Percentiles rank a stretch among this genome's conserved stretches.
These are phyloP conservation scores for Boletus sp. DNA, from an alignment of 1,284 basidiomycete genomes.

Conservation along the genomic window DNA sequence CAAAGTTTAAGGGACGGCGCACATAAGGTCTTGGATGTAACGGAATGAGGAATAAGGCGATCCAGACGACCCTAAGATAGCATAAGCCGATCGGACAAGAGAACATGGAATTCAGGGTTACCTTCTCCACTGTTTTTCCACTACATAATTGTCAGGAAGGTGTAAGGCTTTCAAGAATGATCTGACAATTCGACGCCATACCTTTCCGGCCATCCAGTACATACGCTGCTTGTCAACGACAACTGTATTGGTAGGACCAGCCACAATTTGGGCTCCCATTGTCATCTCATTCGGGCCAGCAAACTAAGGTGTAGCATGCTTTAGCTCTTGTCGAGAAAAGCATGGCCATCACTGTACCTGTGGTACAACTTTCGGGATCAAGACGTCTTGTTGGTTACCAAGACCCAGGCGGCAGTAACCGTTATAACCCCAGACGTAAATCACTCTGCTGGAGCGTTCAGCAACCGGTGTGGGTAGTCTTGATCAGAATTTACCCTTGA, in stretches of 20 bases:
- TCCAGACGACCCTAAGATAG: constrained; percentile 60
- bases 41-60: constrained; percentile 82
- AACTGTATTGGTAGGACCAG: constrained; percentile 80
- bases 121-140: constrained; percentile 95
- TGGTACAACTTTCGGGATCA: constrained; percentile 74
- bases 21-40: constrained; percentile 79
- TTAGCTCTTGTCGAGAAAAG: constrained; percentile 1
- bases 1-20: constrained; percentile 19
- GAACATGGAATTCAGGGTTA: constrained; percentile 20
- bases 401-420: constrained; percentile 79
- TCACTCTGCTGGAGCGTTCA: constrained; percentile 38
- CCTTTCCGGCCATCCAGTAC: constrained; percentile 84
- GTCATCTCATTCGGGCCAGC: constrained; percentile 63
- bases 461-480: background rate
- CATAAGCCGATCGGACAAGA: constrained; percentile 3
- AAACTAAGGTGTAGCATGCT: constrained; percentile 45
- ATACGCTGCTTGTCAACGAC: constrained; percentile 81
- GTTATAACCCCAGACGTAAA: constrained; percentile 87
- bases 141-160: constrained; percentile 36
- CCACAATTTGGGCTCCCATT: constrained; percentile 65
- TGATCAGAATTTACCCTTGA: constrained; percentile 50
- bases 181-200: constrained; percentile 28
- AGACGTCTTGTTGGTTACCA: constrained; percentile 79
- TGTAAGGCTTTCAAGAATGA: constrained; percentile 6
- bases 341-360: constrained; percentile 41